Evolutionary conservation across 495 filamentous ascomycete genomes (phyloP), one percentile per base, ranked within the genome.

Genomic region (Oleoguttula mirabilis): DNA sequence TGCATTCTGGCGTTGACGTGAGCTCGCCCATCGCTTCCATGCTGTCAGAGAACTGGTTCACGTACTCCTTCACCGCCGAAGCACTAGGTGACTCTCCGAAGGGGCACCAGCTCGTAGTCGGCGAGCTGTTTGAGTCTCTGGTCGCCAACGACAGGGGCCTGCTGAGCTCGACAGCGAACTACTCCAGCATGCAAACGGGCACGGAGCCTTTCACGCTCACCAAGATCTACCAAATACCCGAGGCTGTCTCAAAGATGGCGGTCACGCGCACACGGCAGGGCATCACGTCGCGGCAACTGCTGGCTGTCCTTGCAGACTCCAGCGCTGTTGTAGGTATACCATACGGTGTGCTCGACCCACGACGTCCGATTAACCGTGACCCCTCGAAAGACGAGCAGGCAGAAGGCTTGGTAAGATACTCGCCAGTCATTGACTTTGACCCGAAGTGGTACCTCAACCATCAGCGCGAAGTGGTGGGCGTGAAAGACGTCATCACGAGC

Each of bases 21-120:
- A 68, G 63, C 8, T 80, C 85, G 49, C 74, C 80, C 2, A 84
- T 95, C 48, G 62, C 77, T 16, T 82, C 83, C 25, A 72, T 72
- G 23, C 64, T 96, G 21, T 80, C 84, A 3, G 90, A 96, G 66
- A 96, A 99, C 66, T 96, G 88, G 87, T 84, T 94, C 59, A 68
- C 82, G 20, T 94, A 90, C 67, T 80, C 84, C n/a, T 83, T 88
- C 17, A 64, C 67, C 4, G 65, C 70, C 21, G 65, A 68, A 34
- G 45, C 55, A 10, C 43, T 43, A 25, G 48, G 59, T 2, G 53
- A 67, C 19, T 67, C 77, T 33, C 60, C 74, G 2, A 82, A 82
- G 63, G 87, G 85, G 17, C 88, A 94, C 59, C 83, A 94, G 48
- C 74, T 96, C 16, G 75, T 85, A 31, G 69, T 95, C 5, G 79